phyloP scores from a whole-genome alignment of 768 basidiomycete genomes.

The Dioszegia hungarica region DNA sequence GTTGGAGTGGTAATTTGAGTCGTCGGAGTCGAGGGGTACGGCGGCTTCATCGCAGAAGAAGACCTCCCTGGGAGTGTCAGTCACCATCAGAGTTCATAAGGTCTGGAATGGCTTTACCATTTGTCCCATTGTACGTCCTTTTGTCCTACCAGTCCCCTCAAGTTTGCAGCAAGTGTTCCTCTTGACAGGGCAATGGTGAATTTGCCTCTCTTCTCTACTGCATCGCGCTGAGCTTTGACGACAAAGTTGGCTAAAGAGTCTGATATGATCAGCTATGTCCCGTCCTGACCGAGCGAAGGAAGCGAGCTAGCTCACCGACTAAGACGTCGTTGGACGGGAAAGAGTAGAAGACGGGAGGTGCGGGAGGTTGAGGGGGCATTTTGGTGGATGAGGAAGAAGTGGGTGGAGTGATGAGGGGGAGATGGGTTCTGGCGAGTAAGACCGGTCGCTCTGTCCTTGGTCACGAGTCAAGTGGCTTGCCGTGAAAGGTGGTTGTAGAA shows the following conservation, averaged over 20 bases:
- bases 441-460: not conserved
- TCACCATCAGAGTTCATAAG: not conserved
- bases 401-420: not conserved
- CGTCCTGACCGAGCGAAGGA: too few relatives aligned
- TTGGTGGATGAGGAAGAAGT: not conserved
- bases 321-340: constrained; percentile 62
- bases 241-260: constrained; percentile 74
- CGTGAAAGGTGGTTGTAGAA: too few relatives aligned
- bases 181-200: constrained; percentile 93
- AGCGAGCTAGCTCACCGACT: constrained; percentile 43
- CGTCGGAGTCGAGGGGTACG: constrained; percentile 83
- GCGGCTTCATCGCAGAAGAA: constrained; percentile 96
- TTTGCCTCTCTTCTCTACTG: constrained; percentile 79
- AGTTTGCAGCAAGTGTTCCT: constrained; percentile 73
- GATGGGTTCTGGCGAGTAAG: not conserved
- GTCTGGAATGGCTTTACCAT: constrained; percentile 62
- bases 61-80: constrained; percentile 66
- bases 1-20: constrained; percentile 86
- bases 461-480: too few relatives aligned
- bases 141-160: constrained; percentile 66
- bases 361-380: constrained; percentile 51
- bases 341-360: constrained; percentile 65
- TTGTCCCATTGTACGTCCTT: constrained; percentile 80
- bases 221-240: constrained; percentile 78
- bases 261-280: not conserved